These are phyloP conservation scores for Epithemia pelagica DNA, from an alignment of 108 stramenopile species.

Conservation along the genomic window DNA sequence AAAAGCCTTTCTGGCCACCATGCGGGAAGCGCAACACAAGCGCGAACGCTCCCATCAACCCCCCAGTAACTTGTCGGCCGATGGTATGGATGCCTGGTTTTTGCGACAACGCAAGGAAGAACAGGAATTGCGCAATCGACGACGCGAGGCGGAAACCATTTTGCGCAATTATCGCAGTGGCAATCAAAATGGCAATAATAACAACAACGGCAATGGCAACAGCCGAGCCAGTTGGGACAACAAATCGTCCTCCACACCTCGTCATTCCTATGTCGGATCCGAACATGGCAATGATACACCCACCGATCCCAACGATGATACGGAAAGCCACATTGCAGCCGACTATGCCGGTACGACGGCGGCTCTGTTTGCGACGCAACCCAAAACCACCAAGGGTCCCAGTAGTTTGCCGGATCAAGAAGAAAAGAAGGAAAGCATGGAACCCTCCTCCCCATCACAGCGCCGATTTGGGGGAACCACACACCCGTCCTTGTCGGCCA, in stretches of 20 bases:
- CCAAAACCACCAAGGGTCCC: background rate
- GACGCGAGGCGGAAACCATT: constrained; percentile 42
- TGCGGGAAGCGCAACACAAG: constrained; percentile 24
- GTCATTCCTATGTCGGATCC: background rate
- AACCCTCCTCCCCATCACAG: background rate
- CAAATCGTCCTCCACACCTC: background rate
- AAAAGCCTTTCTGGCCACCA: constrained; percentile 30
- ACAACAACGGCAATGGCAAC: background rate
- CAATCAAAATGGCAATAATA: background rate
- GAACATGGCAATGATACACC: background rate
- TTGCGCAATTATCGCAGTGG: constrained; percentile 41
- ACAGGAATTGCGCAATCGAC: constrained; percentile 30
- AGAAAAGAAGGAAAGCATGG: constrained; percentile 1
- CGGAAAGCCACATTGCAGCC: too few relatives aligned
- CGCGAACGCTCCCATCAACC: constrained; percentile 16
- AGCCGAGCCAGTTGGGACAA: background rate
- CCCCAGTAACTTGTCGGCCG: constrained; percentile 20
- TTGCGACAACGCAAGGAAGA: constrained; percentile 40
- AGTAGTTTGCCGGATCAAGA: background rate
- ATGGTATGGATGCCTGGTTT: constrained; percentile 43
- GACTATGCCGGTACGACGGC: background rate
- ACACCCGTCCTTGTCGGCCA: background rate
- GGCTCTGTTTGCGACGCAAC: background rate
- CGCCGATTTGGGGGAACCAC: background rate
- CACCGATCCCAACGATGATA: background rate